Evolutionary conservation across 169 alveolate species (phyloP).

Genomic region (Babesia caballi): DNA sequence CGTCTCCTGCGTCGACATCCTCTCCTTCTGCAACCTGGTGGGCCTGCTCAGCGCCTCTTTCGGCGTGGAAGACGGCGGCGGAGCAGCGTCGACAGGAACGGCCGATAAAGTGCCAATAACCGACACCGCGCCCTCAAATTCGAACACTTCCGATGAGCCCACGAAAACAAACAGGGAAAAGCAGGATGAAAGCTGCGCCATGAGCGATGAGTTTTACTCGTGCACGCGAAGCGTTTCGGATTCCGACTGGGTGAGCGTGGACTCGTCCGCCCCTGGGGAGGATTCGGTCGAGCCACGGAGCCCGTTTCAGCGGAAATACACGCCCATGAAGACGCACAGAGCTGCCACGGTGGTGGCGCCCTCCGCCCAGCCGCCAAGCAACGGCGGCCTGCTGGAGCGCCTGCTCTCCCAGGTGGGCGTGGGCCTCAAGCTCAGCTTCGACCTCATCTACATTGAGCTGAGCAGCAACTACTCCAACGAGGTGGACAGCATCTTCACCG

Average conservation of each 20-base stretch:
- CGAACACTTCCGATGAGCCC: no score
- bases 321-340: neutral
- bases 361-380: neutral
- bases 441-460: slow-evolving; percentile 47
- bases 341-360: neutral
- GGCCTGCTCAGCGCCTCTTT: neutral
- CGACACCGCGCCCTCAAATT: neutral
- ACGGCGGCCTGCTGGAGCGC: neutral
- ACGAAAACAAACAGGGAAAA: neutral
- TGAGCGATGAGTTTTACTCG: slow-evolving; percentile 26
- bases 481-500: slow-evolving; percentile 17
- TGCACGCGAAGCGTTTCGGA: slow-evolving; percentile 7
- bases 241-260: slow-evolving; percentile 34
- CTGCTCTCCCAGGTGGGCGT: slow-evolving; percentile 26
- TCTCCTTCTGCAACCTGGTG: slow-evolving; percentile 25
- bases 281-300: neutral
- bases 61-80: neutral
- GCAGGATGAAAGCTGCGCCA: neutral
- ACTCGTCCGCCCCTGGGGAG: neutral
- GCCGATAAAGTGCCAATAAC: neutral
- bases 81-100: neutral
- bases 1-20: slow-evolving; percentile 43
- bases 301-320: neutral
- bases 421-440: slow-evolving; percentile 27
- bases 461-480: slow-evolving; percentile 24